Percentiles rank a stretch among this genome's conserved stretches.
Evolutionary conservation across 257 asterid species (phyloP).

Genomic region (Primulina eburnea): DNA sequence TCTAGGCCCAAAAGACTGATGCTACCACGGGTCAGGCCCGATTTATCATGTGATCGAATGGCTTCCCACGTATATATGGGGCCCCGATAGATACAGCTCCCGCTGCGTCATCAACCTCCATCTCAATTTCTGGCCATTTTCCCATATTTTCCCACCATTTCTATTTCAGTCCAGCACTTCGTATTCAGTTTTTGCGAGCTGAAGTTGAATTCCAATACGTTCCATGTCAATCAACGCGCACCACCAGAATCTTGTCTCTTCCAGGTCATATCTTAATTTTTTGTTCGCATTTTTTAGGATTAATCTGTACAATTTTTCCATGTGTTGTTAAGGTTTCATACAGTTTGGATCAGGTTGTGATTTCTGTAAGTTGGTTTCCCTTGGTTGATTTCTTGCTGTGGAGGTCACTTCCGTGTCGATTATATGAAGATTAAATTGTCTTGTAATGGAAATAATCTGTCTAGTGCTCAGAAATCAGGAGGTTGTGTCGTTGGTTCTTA

Average conservation of each 20-base stretch:
- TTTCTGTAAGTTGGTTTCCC: background rate
- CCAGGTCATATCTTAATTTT: constrained; percentile 40
- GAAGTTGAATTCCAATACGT: background rate
- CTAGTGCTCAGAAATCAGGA: constrained; percentile 8
- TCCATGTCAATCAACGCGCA: constrained; percentile 60
- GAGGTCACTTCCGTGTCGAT: background rate
- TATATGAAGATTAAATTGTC: background rate
- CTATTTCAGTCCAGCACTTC: constrained; percentile 3
- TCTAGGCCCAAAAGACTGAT: background rate
- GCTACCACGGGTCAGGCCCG: background rate
- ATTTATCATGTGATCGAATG: constrained; percentile 4
- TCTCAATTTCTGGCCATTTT: constrained; percentile 9
- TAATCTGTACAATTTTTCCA: background rate
- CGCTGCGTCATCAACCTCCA: background rate
- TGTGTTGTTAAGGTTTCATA: background rate
- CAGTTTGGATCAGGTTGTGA: constrained; percentile 3
- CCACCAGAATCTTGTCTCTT: constrained; percentile 44
- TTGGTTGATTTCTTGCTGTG: constrained; percentile 5
- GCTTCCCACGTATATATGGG: constrained; percentile 2
- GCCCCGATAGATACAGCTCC: background rate
- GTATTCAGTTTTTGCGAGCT: constrained; percentile 15
- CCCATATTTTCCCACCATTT: constrained; percentile 34
- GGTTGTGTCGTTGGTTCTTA: constrained; percentile 1
- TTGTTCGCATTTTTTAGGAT: background rate
- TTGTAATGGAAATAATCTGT: background rate